Evolutionary conservation across 352 stramenopile species (phyloP).

Genomic region (Phytophthora pistaciae): DNA sequence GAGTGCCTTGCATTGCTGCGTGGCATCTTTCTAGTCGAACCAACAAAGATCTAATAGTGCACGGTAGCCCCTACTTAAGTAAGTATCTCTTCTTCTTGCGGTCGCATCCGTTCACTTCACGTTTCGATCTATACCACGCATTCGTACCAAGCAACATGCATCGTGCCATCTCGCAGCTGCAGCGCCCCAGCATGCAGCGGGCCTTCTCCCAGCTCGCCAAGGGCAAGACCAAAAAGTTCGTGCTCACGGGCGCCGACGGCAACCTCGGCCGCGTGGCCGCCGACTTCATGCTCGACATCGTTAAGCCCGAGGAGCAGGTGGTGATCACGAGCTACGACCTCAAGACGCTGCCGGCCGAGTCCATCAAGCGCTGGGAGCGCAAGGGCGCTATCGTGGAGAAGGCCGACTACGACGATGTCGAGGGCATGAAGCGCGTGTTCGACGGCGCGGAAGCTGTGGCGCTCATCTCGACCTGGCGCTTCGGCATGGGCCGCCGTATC

Average conservation of each 20-base stretch:
- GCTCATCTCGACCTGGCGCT: slow-evolving; percentile 20
- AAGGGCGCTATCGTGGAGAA: no score
- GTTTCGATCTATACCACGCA: not conserved
- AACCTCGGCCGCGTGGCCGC: slow-evolving; percentile 37
- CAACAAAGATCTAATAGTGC: not conserved
- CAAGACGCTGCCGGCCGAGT: slow-evolving; percentile 16
- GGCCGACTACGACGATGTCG: slow-evolving; percentile 19
- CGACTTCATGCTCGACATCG: slow-evolving; percentile 35
- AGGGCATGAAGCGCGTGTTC: slow-evolving; percentile 17
- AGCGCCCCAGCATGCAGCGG: slow-evolving; percentile 1
- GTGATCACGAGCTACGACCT: slow-evolving; percentile 40
- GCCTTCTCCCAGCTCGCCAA: slow-evolving; percentile 19
- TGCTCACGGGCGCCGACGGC: slow-evolving; percentile 36
- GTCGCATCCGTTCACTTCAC: slow-evolving; percentile 1
- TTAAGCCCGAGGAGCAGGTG: slow-evolving; percentile 26
- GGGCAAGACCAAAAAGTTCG: slow-evolving; percentile 29
- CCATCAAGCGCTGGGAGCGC: no score
- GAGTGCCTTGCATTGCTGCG: not conserved
- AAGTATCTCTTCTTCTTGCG: not conserved
- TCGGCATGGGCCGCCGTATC: slow-evolving; percentile 17
- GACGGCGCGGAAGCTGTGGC: slow-evolving; percentile 15
- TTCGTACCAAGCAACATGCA: slow-evolving; percentile 20
- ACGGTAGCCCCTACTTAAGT: not conserved
- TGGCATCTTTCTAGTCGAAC: slow-evolving; percentile 10
- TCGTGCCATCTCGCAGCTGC: no score